phyloP scores from a whole-genome alignment of 2,329 filamentous ascomycete species.

The Calonectria crousiana region DNA sequence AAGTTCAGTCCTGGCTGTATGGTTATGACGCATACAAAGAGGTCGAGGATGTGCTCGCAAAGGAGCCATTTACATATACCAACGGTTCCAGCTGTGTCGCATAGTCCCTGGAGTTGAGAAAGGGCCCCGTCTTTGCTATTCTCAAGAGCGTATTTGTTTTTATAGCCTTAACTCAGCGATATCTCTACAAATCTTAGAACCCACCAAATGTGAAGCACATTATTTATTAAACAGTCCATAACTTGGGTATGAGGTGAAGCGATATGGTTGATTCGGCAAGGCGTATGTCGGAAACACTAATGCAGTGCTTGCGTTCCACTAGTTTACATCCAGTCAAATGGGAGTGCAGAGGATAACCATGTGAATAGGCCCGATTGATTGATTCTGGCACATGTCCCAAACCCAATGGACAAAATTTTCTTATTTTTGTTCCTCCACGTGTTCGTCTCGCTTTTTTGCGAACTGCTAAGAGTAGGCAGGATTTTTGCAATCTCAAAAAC shows the following conservation, averaged over 20 bases:
- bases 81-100: not conserved
- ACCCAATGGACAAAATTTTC: not conserved
- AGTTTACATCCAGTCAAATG: not conserved
- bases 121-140: not conserved
- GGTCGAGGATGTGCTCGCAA: slow-evolving; percentile 53
- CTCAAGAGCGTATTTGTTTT: not conserved
- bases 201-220: too few species aligned
- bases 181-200: not conserved
- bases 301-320: not conserved
- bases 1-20: slow-evolving; percentile 73
- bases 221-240: not conserved
- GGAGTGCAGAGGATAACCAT: not conserved
- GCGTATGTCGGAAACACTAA: not conserved
- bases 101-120: not conserved
- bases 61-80: slow-evolving; percentile 16
- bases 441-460: not conserved
- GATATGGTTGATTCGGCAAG: not conserved
- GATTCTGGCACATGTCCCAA: too few species aligned
- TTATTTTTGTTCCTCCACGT: not conserved
- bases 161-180: not conserved
- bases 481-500: not conserved
- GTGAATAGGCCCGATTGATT: not conserved
- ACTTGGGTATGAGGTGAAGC: not conserved
- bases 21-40: slow-evolving; percentile 72
- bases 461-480: not conserved